Conservation (phyloP, 75 land plant species). For the Cupressus sempervirens region DNA sequence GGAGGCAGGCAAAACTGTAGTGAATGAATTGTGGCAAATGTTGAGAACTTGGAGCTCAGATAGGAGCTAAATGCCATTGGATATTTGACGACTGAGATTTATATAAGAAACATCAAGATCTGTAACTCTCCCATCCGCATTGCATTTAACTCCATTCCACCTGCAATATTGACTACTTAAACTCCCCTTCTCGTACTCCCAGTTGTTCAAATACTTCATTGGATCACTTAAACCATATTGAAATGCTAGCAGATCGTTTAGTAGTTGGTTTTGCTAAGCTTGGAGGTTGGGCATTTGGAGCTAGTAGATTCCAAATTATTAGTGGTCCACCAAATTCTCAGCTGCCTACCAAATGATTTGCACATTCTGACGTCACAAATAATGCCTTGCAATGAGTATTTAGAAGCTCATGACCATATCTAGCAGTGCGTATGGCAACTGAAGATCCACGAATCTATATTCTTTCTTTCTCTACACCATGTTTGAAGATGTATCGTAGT, state of each 20-base stretch:
- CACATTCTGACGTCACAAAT: no score
- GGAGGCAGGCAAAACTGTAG: constrained; percentile 40
- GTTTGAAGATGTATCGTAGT: no score
- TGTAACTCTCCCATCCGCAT: constrained; percentile 37
- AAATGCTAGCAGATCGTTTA: constrained; percentile 28
- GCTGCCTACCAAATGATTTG: no score
- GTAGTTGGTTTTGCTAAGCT: no score
- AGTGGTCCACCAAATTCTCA: no score
- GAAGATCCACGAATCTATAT: no score
- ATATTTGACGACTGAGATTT: constrained; percentile 57
- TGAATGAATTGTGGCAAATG: constrained; percentile 46
- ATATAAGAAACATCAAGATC: constrained; percentile 52
- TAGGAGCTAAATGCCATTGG: constrained; percentile 31
- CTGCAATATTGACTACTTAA: constrained; percentile 35
- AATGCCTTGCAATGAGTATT: no score
- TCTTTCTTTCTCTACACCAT: no score
- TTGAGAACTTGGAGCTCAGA: constrained; percentile 30
- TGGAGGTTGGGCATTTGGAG: no score
- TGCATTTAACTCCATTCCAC: constrained; percentile 69
- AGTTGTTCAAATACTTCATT: constrained; percentile 34
- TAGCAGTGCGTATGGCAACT: no score
- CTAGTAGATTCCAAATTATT: no score
- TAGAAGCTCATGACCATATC: no score
- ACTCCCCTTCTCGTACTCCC: constrained; percentile 17
- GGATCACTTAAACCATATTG: constrained; percentile 53